Percentiles rank a stretch among this genome's conserved stretches.
Conservation (phyloP, 148 eudicot species). For the Rheum nobile region DNA sequence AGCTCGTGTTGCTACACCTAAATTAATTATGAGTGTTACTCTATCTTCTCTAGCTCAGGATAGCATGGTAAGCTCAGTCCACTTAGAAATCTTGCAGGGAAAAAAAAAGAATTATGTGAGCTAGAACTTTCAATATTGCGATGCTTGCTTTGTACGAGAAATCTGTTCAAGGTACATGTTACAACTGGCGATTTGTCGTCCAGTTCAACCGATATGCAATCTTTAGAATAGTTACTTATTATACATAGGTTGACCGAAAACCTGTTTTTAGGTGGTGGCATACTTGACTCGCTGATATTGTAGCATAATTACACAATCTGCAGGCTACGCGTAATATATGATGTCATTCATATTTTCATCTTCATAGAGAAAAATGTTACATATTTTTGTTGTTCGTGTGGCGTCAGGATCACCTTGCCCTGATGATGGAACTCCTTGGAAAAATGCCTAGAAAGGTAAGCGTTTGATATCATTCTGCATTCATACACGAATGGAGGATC, state of each 20-base stretch:
- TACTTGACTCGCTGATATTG: not conserved
- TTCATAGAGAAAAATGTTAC: not conserved
- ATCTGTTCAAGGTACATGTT: not conserved
- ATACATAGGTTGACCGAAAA: not conserved
- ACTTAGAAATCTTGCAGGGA: not conserved
- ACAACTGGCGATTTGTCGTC: too few relatives aligned
- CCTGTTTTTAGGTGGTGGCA: not conserved
- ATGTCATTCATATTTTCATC: not conserved
- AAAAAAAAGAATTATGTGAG: too few relatives aligned
- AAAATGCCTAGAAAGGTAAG: conserved; percentile 88
- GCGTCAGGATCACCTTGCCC: conserved; percentile 77
- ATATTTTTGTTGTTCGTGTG: not conserved
- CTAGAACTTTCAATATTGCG: not conserved
- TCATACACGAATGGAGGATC: not conserved
- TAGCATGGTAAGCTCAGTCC: not conserved
- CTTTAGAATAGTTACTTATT: not conserved
- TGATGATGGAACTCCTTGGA: conserved; percentile 98
- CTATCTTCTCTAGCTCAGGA: not conserved
- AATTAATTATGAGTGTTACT: not conserved
- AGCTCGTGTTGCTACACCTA: not conserved
- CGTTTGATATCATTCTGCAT: not conserved
- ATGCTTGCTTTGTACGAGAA: not conserved
- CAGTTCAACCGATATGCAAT: not conserved
- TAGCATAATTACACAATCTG: not conserved
- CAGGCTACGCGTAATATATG: not conserved